Conservation (phyloP, 805 yeast genomes). For the Jamesozyma lodderae region DNA sequence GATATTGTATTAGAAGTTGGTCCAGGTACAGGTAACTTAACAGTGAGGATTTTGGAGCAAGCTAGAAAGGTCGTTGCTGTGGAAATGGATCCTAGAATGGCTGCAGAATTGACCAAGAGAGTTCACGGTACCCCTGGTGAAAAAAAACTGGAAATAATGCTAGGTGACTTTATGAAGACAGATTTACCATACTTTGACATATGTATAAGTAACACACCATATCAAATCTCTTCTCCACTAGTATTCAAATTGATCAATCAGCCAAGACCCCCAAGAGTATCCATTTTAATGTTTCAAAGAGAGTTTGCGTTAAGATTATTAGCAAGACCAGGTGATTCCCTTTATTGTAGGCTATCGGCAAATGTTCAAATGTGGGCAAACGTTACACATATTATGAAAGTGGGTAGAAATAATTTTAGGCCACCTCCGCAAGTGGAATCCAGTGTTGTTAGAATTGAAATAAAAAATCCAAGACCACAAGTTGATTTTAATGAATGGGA, state of each 20-base stretch:
- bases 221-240: conserved; percentile 93
- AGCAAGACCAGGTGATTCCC: conserved; percentile 93
- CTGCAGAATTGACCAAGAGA: conserved; percentile 94
- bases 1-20: conserved; percentile 95
- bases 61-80: conserved; percentile 93
- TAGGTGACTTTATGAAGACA: conserved; percentile 94
- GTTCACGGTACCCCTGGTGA: conserved; percentile 95
- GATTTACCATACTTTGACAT: conserved; percentile 92
- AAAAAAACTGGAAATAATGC: conserved; percentile 79
- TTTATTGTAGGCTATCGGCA: conserved; percentile 88
- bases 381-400: conserved; percentile 96
- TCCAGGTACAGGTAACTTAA: conserved; percentile 98
- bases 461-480: conserved; percentile 88
- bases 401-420: conserved; percentile 89
- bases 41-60: conserved; percentile 84
- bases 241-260: conserved; percentile 86
- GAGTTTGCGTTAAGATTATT: conserved; percentile 89
- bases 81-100: conserved; percentile 99
- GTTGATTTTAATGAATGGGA: conserved; percentile 96
- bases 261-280: conserved; percentile 90
- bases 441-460: conserved; percentile 87
- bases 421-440: conserved; percentile 99
- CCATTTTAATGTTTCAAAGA: conserved; percentile 94
- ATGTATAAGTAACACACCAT: conserved; percentile 95
- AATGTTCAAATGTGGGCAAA: conserved; percentile 99